phyloP scores from a whole-genome alignment of 192 early-diverging fungal species.

The Coemansia sp. region DNA sequence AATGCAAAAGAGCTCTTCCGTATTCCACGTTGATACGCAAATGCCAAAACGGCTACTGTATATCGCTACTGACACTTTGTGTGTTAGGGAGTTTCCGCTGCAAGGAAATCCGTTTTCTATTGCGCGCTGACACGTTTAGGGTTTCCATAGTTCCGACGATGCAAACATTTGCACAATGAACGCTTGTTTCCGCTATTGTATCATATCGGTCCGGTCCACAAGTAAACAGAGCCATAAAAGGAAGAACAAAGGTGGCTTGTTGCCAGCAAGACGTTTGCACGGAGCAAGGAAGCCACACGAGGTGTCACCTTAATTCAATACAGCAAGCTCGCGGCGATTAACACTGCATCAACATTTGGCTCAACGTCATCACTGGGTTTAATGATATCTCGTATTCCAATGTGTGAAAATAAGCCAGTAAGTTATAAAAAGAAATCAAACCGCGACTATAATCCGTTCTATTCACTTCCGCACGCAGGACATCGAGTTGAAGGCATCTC shows the following conservation, averaged over 20 bases:
- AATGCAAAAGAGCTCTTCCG: neutral
- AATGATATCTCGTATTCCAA: neutral
- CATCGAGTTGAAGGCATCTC: slow-evolving; percentile 69
- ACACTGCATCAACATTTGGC: too few relatives aligned
- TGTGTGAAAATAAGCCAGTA: too few relatives aligned
- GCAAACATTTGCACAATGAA: slow-evolving; percentile 2
- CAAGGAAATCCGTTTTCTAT: too few relatives aligned
- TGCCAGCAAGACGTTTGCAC: neutral
- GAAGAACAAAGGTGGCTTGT: neutral
- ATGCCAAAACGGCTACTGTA: too few relatives aligned
- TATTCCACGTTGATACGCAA: neutral
- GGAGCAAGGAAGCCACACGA: neutral
- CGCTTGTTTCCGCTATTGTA: neutral
- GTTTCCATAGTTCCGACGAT: too few relatives aligned
- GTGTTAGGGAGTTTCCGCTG: too few relatives aligned
- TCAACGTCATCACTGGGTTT: neutral
- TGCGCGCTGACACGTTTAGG: too few relatives aligned
- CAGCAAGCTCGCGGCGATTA: neutral
- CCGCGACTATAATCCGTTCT: too few relatives aligned
- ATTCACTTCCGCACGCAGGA: slow-evolving; percentile 38
- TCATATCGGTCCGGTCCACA: neutral
- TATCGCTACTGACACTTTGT: too few relatives aligned
- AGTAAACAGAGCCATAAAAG: neutral
- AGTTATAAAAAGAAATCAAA: too few relatives aligned
- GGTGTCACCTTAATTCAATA: neutral